These are phyloP conservation scores for Nitzschia sp. DNA, from an alignment of 108 stramenopile genomes.

Conservation along the genomic window DNA sequence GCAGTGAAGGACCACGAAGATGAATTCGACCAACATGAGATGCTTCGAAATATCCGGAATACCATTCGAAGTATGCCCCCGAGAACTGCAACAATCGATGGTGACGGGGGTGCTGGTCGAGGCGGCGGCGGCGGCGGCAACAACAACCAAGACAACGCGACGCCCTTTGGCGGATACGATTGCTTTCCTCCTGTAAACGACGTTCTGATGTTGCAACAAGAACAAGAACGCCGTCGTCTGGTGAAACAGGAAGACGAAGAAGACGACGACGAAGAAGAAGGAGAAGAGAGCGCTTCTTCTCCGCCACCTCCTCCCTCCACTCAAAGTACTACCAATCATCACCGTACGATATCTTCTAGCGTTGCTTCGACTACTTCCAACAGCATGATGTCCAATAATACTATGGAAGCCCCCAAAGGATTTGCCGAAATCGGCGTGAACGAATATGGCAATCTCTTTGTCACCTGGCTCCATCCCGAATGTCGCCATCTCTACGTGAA, in stretches of 20 bases:
- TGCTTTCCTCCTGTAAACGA: constrained; percentile 3
- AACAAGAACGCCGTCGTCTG: background rate
- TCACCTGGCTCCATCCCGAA: constrained; percentile 40
- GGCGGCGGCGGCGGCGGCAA: no score
- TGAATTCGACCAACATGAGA: constrained; percentile 17
- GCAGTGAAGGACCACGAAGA: constrained; percentile 16
- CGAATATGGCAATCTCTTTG: constrained; percentile 17
- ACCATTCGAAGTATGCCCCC: background rate
- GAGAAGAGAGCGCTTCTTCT: background rate
- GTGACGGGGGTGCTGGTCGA: no score
- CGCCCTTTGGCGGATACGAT: constrained; percentile 7
- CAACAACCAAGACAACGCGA: background rate
- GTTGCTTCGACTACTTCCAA: background rate
- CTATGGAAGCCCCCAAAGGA: constrained; percentile 3
- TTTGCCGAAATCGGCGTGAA: constrained; percentile 33
- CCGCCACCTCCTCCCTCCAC: no score
- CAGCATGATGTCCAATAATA: background rate
- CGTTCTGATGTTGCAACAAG: background rate
- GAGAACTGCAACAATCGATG: background rate
- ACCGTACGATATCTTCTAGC: background rate
- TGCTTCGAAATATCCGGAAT: constrained; percentile 10
- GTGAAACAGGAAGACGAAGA: background rate
- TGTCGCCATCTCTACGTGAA: constrained; percentile 27
- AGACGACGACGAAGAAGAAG: background rate
- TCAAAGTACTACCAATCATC: background rate